Conservation (phyloP, 2,329 filamentous ascomycete species). For the Bimuria novae-zelandiae region DNA sequence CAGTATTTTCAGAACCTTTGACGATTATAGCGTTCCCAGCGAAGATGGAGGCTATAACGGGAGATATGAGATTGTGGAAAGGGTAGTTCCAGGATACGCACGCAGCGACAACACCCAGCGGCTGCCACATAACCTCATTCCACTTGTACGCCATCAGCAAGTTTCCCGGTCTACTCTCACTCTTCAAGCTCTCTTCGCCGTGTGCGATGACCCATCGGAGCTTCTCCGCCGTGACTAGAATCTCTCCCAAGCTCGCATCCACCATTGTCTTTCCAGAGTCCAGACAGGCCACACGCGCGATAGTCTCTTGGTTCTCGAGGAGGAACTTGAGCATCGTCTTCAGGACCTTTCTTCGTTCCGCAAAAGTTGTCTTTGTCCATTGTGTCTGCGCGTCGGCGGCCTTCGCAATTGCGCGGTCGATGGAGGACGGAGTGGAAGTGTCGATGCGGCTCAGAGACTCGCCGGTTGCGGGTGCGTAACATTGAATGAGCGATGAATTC, state of each 20-base stretch:
- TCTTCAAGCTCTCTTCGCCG: constrained; percentile 77
- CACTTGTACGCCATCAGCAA: constrained; percentile 94
- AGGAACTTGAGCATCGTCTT: constrained; percentile 80
- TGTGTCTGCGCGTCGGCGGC: constrained; percentile 73
- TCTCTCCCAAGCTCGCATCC: constrained; percentile 91
- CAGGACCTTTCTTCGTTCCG: constrained; percentile 77
- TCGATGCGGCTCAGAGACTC: constrained; percentile 78
- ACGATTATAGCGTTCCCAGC: constrained; percentile 89
- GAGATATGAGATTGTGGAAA: constrained; percentile 93
- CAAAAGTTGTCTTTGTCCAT: constrained; percentile 81
- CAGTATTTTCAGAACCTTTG: constrained; percentile 94
- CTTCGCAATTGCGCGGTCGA: constrained; percentile 77
- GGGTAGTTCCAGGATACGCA: constrained; percentile 85
- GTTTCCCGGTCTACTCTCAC: constrained; percentile 80
- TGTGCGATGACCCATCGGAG: constrained; percentile 91
- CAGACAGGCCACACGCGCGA: constrained; percentile 82
- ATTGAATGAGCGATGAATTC: constrained; percentile 73
- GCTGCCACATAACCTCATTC: constrained; percentile 89
- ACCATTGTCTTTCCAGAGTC: constrained; percentile 97
- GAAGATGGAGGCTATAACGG: constrained; percentile 88
- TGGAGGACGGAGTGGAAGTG: constrained; percentile 73
- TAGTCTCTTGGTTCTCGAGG: constrained; percentile 84
- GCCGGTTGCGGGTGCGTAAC: constrained; percentile 89
- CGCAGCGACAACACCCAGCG: constrained; percentile 87
- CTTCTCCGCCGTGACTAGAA: constrained; percentile 91